Evolutionary conservation across 805 yeast genomes (phyloP).

Genomic region (Ogataea wickerhamii): DNA sequence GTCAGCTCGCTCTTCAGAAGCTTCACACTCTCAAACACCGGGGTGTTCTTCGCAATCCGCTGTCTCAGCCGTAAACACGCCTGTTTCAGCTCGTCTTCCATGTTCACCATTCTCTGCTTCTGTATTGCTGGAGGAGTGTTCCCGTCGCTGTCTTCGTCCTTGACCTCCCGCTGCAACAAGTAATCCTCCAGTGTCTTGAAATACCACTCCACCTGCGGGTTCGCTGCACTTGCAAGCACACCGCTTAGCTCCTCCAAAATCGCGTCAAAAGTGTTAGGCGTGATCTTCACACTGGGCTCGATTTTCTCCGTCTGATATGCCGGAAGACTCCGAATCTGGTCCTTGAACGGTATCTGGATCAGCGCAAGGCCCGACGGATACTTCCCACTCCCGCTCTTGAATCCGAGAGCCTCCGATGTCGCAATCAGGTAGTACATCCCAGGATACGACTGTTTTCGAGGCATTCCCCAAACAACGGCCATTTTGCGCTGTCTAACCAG

Average conservation of each 20-base stretch:
- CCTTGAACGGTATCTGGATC: slow-evolving; percentile 66
- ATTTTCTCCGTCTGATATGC: slow-evolving; percentile 21
- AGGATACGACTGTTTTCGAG: slow-evolving; percentile 53
- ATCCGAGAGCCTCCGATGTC: slow-evolving; percentile 29
- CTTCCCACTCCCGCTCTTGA: slow-evolving; percentile 10
- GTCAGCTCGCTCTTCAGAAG: slow-evolving; percentile 22
- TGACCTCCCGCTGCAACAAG: slow-evolving; percentile 55
- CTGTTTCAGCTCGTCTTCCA: slow-evolving; percentile 22
- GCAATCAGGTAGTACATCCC: slow-evolving; percentile 58
- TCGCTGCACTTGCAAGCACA: slow-evolving; percentile 36
- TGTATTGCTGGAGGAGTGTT: slow-evolving; percentile 11
- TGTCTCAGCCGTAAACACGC: slow-evolving; percentile 13
- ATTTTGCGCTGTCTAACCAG: slow-evolving; percentile 48
- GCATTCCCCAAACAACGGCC: slow-evolving; percentile 73
- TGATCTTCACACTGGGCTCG: slow-evolving; percentile 13
- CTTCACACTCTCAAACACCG: slow-evolving; percentile 11
- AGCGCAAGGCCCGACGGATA: slow-evolving; percentile 73
- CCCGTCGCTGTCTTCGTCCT: slow-evolving; percentile 1
- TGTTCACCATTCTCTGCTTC: slow-evolving; percentile 18
- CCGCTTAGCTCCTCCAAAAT: slow-evolving; percentile 25
- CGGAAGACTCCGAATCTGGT: slow-evolving; percentile 71
- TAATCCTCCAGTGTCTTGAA: slow-evolving; percentile 61
- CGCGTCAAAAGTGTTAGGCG: slow-evolving; percentile 20
- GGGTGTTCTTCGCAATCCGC: slow-evolving; percentile 7
- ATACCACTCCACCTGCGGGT: slow-evolving; percentile 68